Evolutionary conservation across 768 basidiomycete species (phyloP), one percentile per base, ranked within the genome.

Genomic region (Baorangia bicolor): DNA sequence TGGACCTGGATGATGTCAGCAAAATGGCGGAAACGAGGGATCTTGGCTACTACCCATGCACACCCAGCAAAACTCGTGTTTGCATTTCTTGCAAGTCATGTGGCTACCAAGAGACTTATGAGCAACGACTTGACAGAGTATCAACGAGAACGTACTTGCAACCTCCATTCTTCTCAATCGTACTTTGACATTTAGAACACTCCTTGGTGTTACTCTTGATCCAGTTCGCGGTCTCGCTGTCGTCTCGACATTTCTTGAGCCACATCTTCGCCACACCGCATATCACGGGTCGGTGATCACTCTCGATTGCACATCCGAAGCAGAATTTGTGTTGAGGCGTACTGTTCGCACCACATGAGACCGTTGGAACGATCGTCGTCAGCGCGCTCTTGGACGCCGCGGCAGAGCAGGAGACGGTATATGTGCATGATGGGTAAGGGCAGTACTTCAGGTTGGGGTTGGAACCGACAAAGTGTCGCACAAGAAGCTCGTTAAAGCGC

Each of bases 51-150:
- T 66, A 83, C 90, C 96, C 94, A 98, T 97, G 76, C 97, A 99
- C 38, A 99, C 95, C 97, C 97, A 99, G 71, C 97, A 99, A 73
- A 98, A 99, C 77, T 93, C 92, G 63, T 94, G 85, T 67, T 93
- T 96, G 81, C 97, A 98, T 76, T 98, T 98, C 81, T 97, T 96
- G 80, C 97, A 98, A 20, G 96, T 98, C 96, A 99, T 99, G 73
- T 99, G 97, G 79, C 95, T 97, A 60, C 10, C 38, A 55, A 23
- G 20, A 44, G 20, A 27, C 21, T n/a, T 3, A 30, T 68, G 34
- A 64, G 62, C 41, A 55, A 49, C 54, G 23, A 39, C 43, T n/a
- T 13, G 41, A 23, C 12, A 14, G 83, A 88, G 66, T 61, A 91
- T 33, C 88, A 20, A 51, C 10, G 31, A 52, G 7, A 21, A 87